Conservation (phyloP, 768 basidiomycete species). For the Mycena indigotica region DNA sequence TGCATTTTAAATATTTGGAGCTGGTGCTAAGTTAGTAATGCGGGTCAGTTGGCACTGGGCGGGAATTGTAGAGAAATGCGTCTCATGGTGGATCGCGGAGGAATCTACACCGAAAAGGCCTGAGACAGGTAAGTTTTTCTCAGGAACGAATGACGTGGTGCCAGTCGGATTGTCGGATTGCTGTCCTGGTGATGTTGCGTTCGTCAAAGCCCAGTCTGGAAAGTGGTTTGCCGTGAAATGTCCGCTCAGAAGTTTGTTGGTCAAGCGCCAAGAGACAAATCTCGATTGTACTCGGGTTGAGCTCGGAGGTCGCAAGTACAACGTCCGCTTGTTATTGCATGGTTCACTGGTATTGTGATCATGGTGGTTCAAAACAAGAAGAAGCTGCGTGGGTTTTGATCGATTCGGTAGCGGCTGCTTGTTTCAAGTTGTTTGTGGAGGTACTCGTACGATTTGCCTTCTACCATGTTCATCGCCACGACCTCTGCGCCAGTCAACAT, state of each 20-base stretch:
- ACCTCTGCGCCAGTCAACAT: slow-evolving; percentile 95
- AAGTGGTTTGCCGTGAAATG: not conserved
- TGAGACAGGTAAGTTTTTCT: too few relatives aligned
- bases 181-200: too few relatives aligned
- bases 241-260: not conserved
- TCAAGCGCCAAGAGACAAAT: too few relatives aligned
- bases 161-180: too few relatives aligned
- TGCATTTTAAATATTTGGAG: slow-evolving; percentile 13
- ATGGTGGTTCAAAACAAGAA: not conserved
- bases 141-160: not conserved
- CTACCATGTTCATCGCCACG: slow-evolving; percentile 74
- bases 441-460: not conserved
- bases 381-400: not conserved
- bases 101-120: too few relatives aligned
- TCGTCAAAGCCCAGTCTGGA: too few relatives aligned
- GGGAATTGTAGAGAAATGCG: too few relatives aligned
- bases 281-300: too few relatives aligned
- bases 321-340: too few relatives aligned
- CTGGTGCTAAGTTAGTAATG: not conserved
- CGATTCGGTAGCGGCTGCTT: not conserved
- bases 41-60: not conserved
- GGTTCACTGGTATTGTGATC: too few relatives aligned
- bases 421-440: not conserved
- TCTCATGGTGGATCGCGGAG: too few relatives aligned
- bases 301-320: too few relatives aligned